These are phyloP conservation scores for Scenedesmus sp. DNA, from an alignment of 163 green algal species.

Conservation along the genomic window DNA sequence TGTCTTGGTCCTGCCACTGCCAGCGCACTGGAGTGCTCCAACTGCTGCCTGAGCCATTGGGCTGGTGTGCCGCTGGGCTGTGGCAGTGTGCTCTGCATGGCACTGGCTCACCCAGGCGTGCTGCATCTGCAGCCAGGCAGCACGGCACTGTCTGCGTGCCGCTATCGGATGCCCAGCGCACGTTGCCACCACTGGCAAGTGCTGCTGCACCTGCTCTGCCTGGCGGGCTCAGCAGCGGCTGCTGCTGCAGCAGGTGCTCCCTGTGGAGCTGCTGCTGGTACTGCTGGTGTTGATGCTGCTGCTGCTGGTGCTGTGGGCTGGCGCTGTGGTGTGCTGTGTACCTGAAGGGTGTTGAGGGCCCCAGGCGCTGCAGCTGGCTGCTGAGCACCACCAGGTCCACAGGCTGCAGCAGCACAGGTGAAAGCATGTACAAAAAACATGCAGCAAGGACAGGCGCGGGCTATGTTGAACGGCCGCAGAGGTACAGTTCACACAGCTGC, in stretches of 20 bases:
- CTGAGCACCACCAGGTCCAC: slow-evolving; percentile 30
- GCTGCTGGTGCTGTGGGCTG: background rate
- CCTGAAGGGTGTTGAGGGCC: slow-evolving; percentile 24
- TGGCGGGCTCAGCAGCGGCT: slow-evolving; percentile 15
- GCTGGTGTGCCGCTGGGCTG: background rate
- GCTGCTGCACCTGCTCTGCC: background rate
- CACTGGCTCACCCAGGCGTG: background rate
- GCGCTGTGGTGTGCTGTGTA: slow-evolving; percentile 13
- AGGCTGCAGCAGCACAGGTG: slow-evolving; percentile 12
- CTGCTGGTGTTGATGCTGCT: background rate
- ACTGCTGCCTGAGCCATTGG: background rate
- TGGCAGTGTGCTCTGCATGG: background rate
- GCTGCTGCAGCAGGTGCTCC: background rate
- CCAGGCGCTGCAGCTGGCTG: slow-evolving; percentile 34
- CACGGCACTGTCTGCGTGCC: slow-evolving; percentile 21
- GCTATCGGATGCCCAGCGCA: background rate
- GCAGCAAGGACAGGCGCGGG: too few relatives aligned
- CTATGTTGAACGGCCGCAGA: too few relatives aligned
- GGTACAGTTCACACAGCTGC: too few relatives aligned
- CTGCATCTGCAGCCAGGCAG: slow-evolving; percentile 31
- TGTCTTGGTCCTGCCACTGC: background rate
- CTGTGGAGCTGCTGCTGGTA: background rate
- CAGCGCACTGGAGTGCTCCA: background rate
- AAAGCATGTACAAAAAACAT: background rate
- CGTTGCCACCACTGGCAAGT: background rate